Evolutionary conservation across 1,139 yeast genomes (phyloP).

Genomic region (Hemisphaericaspora xylanilytica): DNA sequence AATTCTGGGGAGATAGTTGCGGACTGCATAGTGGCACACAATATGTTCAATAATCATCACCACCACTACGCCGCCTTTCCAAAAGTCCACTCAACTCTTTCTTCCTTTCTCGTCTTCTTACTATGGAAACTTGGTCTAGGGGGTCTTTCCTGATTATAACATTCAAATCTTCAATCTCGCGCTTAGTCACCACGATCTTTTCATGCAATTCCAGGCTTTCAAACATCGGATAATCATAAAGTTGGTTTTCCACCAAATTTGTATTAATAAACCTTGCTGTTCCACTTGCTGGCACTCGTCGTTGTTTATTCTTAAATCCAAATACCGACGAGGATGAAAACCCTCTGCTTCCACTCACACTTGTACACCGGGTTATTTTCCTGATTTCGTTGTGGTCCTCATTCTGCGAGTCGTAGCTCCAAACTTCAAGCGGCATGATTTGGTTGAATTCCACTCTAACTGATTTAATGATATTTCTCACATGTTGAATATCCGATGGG

Average conservation of each 20-base stretch:
- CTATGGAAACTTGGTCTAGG: neutral
- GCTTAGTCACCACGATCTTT: neutral
- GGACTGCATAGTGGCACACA: neutral
- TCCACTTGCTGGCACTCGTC: neutral
- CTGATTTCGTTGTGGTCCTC: too few relatives aligned
- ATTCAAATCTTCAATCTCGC: neutral
- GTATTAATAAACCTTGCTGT: neutral
- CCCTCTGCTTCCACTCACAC: too few relatives aligned
- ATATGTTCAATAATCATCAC: neutral
- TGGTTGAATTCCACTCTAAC: slow-evolving; percentile 1
- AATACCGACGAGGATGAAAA: neutral
- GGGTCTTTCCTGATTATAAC: neutral
- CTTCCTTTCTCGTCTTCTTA: neutral
- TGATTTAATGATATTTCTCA: neutral
- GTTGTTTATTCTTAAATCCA: neutral
- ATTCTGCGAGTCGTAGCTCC: neutral
- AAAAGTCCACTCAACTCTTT: neutral
- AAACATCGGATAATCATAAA: neutral
- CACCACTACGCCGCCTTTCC: neutral
- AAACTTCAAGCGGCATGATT: neutral
- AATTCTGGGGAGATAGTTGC: neutral
- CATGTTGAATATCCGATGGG: slow-evolving; percentile 1
- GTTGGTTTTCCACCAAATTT: neutral
- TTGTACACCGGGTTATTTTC: too few relatives aligned
- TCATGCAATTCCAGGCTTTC: neutral